A percentile compares a stretch with the other conserved stretches of the same genome.
These are phyloP conservation scores for Wickerhamiella galacta DNA, from an alignment of 805 yeast species.

Conservation along the genomic window DNA sequence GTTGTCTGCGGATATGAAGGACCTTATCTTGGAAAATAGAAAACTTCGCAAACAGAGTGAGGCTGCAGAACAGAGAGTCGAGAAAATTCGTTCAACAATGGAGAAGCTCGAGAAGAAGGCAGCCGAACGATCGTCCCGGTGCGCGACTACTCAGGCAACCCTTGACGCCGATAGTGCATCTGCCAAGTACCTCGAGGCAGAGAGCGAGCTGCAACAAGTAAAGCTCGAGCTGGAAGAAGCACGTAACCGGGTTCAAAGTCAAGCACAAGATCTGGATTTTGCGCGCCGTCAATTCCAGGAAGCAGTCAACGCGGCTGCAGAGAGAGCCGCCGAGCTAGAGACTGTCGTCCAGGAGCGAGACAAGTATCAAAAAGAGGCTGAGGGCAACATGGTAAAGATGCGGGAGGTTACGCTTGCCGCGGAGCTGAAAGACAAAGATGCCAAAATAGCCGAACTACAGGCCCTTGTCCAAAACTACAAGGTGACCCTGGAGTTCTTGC, in stretches of 20 bases:
- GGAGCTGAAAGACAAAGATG: conserved; percentile 18
- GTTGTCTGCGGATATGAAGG: conserved; percentile 6
- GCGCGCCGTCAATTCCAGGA: conserved; percentile 22
- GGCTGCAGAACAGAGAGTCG: conserved; percentile 28
- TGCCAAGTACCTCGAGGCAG: no score
- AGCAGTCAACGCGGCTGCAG: conserved; percentile 19
- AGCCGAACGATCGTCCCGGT: no score
- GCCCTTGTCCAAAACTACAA: conserved; percentile 17
- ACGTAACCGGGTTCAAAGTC: conserved; percentile 26
- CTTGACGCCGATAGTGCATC: no score
- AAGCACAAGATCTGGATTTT: conserved; percentile 25
- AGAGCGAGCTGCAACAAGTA: no score
- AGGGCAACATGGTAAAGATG: conserved; percentile 16
- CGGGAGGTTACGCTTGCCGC: conserved; percentile 17
- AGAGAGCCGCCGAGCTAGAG: conserved; percentile 15
- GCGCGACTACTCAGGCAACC: no score
- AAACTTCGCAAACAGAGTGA: conserved; percentile 10
- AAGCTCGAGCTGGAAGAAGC: conserved; percentile 30
- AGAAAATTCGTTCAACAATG: no score
- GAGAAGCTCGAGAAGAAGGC: no score
- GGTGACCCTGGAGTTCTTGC: conserved; percentile 17
- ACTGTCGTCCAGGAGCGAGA: conserved; percentile 12
- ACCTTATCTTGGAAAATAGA: conserved; percentile 9
- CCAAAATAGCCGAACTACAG: conserved; percentile 15
- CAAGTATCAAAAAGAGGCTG: conserved; percentile 13